Percentiles rank a stretch among this genome's conserved stretches.
Conservation (phyloP, 2,329 filamentous ascomycete species). For the Dichotomopilus funicola region DNA sequence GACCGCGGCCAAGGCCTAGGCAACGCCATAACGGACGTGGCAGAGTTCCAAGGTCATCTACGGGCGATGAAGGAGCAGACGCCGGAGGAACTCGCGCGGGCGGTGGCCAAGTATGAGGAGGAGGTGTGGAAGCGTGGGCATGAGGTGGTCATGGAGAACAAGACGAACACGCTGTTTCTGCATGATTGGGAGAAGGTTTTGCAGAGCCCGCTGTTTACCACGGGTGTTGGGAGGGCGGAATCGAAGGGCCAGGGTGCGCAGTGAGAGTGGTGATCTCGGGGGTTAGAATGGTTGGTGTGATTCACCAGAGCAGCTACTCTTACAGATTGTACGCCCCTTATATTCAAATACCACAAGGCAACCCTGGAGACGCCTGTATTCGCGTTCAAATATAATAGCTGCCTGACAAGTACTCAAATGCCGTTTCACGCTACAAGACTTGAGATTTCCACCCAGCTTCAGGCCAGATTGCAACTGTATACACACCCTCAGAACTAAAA, state of each 20-base stretch:
- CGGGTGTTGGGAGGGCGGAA: background rate
- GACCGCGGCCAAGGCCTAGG: conserved; percentile 19
- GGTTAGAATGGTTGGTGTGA: too few species aligned
- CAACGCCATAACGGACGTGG: conserved; percentile 15
- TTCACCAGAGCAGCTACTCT: too few species aligned
- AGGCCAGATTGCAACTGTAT: background rate
- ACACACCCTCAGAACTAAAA: conserved; percentile 15
- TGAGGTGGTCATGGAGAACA: conserved; percentile 13
- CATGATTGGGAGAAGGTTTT: conserved; percentile 16
- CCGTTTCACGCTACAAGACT: background rate
- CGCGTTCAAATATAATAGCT: background rate
- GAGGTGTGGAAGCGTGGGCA: conserved; percentile 17
- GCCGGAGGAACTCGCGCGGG: conserved; percentile 8
- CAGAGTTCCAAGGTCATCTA: conserved; percentile 16
- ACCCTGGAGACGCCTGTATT: background rate
- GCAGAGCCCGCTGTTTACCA: conserved; percentile 6
- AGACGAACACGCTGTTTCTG: conserved; percentile 9
- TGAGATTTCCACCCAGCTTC: background rate
- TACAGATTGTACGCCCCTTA: too few species aligned
- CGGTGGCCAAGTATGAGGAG: conserved; percentile 13
- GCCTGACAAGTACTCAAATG: too few species aligned
- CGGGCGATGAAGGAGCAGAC: conserved; percentile 21
- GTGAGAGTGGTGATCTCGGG: too few species aligned
- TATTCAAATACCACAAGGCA: too few species aligned
- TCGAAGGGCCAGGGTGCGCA: too few species aligned